These are phyloP conservation scores for Vanderwaltozyma tropicalis DNA, from an alignment of 805 yeast genomes.

Conservation along the genomic window DNA sequence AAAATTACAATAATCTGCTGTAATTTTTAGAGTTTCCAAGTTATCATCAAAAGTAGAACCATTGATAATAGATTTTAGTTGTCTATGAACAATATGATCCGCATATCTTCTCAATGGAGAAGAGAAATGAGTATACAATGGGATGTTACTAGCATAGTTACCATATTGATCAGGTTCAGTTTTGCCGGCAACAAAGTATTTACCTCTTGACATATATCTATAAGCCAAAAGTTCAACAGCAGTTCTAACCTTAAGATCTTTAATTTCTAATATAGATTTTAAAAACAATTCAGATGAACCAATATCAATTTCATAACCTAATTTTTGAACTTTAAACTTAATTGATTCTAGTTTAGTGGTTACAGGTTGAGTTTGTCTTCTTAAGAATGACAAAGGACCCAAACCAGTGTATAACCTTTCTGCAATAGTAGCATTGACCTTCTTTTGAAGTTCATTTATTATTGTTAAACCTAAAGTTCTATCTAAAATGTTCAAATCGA, in stretches of 20 bases:
- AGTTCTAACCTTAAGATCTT: slow-evolving; percentile 51
- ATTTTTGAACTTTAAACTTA: slow-evolving; percentile 53
- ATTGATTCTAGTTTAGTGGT: slow-evolving; percentile 71
- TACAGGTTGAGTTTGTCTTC: slow-evolving; percentile 83
- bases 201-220: slow-evolving; percentile 78
- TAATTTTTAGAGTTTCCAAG: slow-evolving; percentile 60
- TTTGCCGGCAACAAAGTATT: slow-evolving; percentile 80
- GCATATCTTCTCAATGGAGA: slow-evolving; percentile 88
- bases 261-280: slow-evolving; percentile 53
- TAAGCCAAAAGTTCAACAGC: slow-evolving; percentile 70
- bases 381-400: slow-evolving; percentile 73
- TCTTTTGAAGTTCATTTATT: slow-evolving; percentile 65
- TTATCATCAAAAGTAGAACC: slow-evolving; percentile 39
- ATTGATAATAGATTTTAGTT: slow-evolving; percentile 57
- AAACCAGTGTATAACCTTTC: slow-evolving; percentile 61
- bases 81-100: slow-evolving; percentile 87
- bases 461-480: slow-evolving; percentile 45
- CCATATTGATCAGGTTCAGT: slow-evolving; percentile 67
- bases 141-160: slow-evolving; percentile 73
- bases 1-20: slow-evolving; percentile 89
- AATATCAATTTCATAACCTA: slow-evolving; percentile 65
- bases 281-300: slow-evolving; percentile 62
- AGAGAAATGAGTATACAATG: slow-evolving; percentile 87
- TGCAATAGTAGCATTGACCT: slow-evolving; percentile 79
- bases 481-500: slow-evolving; percentile 64